Evolutionary conservation across 441 rosid genomes (phyloP), one percentile per base, ranked within the genome.

Genomic region (Omphalea diandra): DNA sequence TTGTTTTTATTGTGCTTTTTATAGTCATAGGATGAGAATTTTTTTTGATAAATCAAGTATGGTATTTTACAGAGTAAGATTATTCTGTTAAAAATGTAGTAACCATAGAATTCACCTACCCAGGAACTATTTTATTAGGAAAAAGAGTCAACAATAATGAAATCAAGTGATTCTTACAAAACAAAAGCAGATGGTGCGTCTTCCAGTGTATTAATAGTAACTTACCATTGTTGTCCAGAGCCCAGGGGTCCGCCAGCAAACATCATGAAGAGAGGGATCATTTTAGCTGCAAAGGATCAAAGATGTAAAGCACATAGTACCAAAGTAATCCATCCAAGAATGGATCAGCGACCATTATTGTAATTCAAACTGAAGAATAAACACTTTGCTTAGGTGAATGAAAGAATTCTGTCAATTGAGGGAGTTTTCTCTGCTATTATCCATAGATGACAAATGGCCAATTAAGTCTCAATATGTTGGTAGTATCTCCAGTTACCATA

Each of bases 201-300:
- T 44, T 44, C 36, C 29, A 41, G n/a, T 46, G 11, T 27, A 75
- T 27, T 26, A 71, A 67, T 29, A 38, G 49, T 56, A 61, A 9
- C 46, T n/a, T 80, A 90, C 98, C 96, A 92, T 81, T 92, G 98
- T 55, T 67, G 73, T 75, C 98, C 98, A 62, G 94, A 77, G 70
- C 97, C 94, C 72, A 90, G 59, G 64, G 97, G 97, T 80, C 97
- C 94, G 41, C 97, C 97, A 41, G 94, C 90, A 75, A 87, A 88
- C 91, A 90, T 79, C 90, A 80, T 87, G 76, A 88, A 90, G 67
- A 90, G 79, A 43, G 94, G 94, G 71, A 90, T 79, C 97, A 90
- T 90, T 83, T 87, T 92, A 76, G 97, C 98, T 93, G 86, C 77
- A 79, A 62, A 64, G 36, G 53, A 56, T 50, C 55, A 52, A 70